A percentile compares a stretch with the other conserved stretches of the same genome.
These are phyloP conservation scores for Scutellaria baicalensis DNA, from an alignment of 257 asterid genomes.

Conservation along the genomic window DNA sequence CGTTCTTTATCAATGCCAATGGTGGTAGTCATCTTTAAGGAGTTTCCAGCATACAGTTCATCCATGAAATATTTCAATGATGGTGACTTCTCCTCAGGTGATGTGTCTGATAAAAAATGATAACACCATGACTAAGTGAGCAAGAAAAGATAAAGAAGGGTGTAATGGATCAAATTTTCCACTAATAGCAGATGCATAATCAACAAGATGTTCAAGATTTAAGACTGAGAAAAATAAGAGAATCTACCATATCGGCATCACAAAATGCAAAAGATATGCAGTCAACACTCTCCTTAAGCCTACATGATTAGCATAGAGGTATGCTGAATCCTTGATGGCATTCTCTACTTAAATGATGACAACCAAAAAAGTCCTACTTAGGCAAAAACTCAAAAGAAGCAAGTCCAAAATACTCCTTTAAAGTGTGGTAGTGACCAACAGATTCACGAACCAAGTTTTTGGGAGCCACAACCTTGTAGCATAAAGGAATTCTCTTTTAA, in stretches of 20 bases:
- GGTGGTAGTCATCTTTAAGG: slow-evolving; percentile 78
- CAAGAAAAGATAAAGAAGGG: slow-evolving; percentile 4
- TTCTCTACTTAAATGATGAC: not conserved
- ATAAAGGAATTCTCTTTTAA: not conserved
- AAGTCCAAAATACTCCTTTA: not conserved
- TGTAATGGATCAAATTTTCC: not conserved
- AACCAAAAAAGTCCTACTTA: not conserved
- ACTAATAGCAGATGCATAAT: not conserved
- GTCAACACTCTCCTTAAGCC: not conserved
- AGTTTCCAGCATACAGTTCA: slow-evolving; percentile 82
- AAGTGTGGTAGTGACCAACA: not conserved
- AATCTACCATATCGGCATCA: not conserved
- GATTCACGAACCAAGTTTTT: not conserved
- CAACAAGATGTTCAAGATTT: not conserved
- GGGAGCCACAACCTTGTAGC: not conserved
- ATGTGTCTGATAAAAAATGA: slow-evolving; percentile 35
- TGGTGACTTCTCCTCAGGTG: slow-evolving; percentile 70
- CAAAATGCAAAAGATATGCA: not conserved
- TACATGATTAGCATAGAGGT: not conserved
- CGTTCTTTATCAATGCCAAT: slow-evolving; percentile 81
- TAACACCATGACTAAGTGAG: slow-evolving; percentile 11
- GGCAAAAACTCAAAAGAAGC: not conserved
- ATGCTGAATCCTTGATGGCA: not conserved
- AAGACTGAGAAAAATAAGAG: not conserved
- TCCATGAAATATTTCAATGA: slow-evolving; percentile 86